Evolutionary conservation across 352 stramenopile species (phyloP), one percentile per base, ranked within the genome.

Genomic region (Globisporangium okanoganense): DNA sequence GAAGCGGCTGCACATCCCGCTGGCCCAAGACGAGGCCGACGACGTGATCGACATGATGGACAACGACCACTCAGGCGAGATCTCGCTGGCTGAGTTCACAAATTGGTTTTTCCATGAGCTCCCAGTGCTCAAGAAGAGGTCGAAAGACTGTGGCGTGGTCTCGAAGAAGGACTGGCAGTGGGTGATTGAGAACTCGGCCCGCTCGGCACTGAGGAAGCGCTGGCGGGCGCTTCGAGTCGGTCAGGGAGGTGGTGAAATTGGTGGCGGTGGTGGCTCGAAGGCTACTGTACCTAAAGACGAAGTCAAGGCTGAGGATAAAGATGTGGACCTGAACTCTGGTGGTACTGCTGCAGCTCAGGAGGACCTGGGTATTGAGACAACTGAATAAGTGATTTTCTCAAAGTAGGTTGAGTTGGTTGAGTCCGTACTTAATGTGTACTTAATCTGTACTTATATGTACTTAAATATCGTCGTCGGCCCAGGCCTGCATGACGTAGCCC

Each of bases 11-110:
- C 80, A 81, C 41, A 71, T 94, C 18, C 82, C 84, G 5, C 56
- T 94, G 33, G 70, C 69, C 10, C 49, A 56, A 14, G 74, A 78
- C 2, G 84, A 94, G 38, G 57, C 72, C 0, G 69, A 78, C 9
- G 84, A 92, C 57, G 84, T 92, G 9, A 73, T 92, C 18, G 73
- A 73, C 13, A 94, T 94, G 84, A 94, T 94, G 77, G 84, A 94
- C 67, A 82, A 68, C 45, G 84, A 94, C 48, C 65, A 63, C 8
- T 92, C 84, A 0, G 82, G 80, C 0, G 70, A 65, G 6, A 85
- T 94, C 24, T 90, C 81, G 25, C 75, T 91, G 25, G 35, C 50
- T 14, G 82, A 94, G 41, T 94, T 94, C 45, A 74, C 73, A 10
- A 65, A 61, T 3, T 94, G 85, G 82, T 88, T 89, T 51, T 49